Evolutionary conservation across 495 filamentous ascomycete species (phyloP), one percentile per base, ranked within the genome.

Genomic region (Usnea hakonensis): DNA sequence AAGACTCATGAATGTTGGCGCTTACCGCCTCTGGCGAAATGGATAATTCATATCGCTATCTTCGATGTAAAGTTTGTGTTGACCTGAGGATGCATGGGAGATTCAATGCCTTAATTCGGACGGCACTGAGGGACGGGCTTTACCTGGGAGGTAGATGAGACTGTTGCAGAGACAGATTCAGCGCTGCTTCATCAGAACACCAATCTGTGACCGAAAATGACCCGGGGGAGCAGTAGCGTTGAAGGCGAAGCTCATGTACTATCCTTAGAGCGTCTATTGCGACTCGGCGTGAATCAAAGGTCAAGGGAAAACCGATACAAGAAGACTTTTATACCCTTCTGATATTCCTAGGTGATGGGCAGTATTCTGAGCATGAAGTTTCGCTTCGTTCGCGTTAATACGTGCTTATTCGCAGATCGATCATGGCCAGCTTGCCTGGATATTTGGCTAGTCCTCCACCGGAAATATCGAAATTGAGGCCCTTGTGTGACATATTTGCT

Each of bases 341-440:
- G 77, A 71, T 50, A 79, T 77, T 5, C 81, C 81, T 33, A 95
- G 83, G 60, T 85, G 80, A 55, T 79, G 77, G 16, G 84, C 86
- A 17, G 92, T 89, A 48, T 83, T 86, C 63, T 81, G 82, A 46
- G 88, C 90, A 72, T 96, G 90, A 64, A 85, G 78, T 71, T 94
- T 95, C 36, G 90, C 91, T 92, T 58, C n/a, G 13, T 44, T 8
- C 32, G 19, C 17, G 38, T 58, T 5, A 44, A 32, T 2, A 58
- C 19, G 11, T 19, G 14, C 16, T 19, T 41, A 13, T n/a, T 7
- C n/a, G 17, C 33, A 33, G 19, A 10, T 44, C 5, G 17, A 30
- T 2, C 21, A 19, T 19, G 17, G 16, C 10, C 5, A 2, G 26
- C 55, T 58, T 33, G 14, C 35, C 55, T 33, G 55, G 55, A 38